Base-by-base conservation (phyloP, 148 eudicot species). In the Heliosperma pusillum region DNA sequence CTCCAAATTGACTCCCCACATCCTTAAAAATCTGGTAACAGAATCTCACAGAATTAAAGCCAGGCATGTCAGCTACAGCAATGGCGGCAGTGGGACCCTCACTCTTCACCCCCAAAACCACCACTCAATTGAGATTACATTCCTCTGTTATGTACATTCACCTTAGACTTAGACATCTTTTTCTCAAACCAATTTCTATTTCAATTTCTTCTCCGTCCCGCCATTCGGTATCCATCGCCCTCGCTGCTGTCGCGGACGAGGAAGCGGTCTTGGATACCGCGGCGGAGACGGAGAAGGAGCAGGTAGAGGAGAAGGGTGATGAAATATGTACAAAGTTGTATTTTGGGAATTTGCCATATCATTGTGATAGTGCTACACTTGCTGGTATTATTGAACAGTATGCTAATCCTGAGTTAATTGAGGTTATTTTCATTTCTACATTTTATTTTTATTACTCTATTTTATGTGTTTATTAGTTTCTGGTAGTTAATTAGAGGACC, bases 361-460 rank as follows among this genome's bases (percentile, higher is more conserved):
- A 55, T 40, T 91, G 94, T 78, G 98, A 94, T 71, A 94, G 98
- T 86, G 97, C 98, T 4, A 95, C 89, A 75, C 91, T 94, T 76
- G 98, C 98, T 82, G 98, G 97, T 10, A 85, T 91, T 22, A 84
- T 94, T 65, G 95, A 94, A 71, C 83, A 87, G 42, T 94, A 89
- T 75, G 97, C 80, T 62, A 88, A 79, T 62, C 93, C 97, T 22
- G 98, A 94, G 76, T 90, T 94, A 20, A 88, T 94, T 79, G 98
- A 94, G 98, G 98, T 94, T n/a, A n/a, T n/a, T n/a, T 71, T 76
- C 61, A 3, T 24, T 15, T 50, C n/a, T n/a, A 19, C 26, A 29
- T 5, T 3, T 16, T 7, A 22, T 24, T 45, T n/a, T 21, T 2
- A 9, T 16, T 72, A 12, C 10, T 12, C 57, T 7, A 15, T 50